A percentile compares a stretch with the other conserved stretches of the same genome.
Evolutionary conservation across 148 eudicot species (phyloP).

Genomic region (Simmondsia chinensis): DNA sequence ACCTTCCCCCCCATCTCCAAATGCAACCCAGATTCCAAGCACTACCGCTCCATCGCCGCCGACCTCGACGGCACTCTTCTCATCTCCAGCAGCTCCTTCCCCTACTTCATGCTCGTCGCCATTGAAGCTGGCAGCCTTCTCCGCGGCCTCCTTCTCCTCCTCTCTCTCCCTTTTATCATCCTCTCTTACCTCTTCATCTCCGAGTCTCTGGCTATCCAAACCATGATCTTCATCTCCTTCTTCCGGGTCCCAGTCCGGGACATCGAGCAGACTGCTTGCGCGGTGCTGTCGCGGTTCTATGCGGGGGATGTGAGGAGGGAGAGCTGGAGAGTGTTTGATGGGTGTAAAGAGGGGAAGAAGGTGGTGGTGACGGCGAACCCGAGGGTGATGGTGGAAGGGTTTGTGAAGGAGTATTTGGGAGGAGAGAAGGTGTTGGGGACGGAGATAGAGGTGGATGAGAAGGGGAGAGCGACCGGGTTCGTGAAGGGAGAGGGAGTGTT

Average conservation of each 20-base stretch:
- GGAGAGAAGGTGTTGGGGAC: slow-evolving; percentile 91
- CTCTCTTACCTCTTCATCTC: slow-evolving; percentile 75
- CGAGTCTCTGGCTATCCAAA: slow-evolving; percentile 69
- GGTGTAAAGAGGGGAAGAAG: slow-evolving; percentile 42
- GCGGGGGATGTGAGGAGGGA: slow-evolving; percentile 76
- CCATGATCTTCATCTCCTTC: slow-evolving; percentile 71
- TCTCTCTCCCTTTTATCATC: slow-evolving; percentile 61
- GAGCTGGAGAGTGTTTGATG: slow-evolving; percentile 66
- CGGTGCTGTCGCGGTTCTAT: slow-evolving; percentile 79
- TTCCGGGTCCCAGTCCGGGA: slow-evolving; percentile 56
- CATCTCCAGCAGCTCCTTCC: slow-evolving; percentile 58
- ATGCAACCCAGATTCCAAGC: slow-evolving; percentile 29
- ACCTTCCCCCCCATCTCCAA: slow-evolving; percentile 42
- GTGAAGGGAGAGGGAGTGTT: slow-evolving; percentile 68
- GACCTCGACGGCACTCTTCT: slow-evolving; percentile 95
- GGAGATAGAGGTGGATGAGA: slow-evolving; percentile 80
- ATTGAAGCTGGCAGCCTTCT: slow-evolving; percentile 85
- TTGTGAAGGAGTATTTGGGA: slow-evolving; percentile 74
- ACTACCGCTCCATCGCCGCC: slow-evolving; percentile 64
- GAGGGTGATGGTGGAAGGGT: slow-evolving; percentile 78
- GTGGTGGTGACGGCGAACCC: slow-evolving; percentile 95
- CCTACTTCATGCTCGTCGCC: slow-evolving; percentile 87
- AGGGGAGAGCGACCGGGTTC: slow-evolving; percentile 66
- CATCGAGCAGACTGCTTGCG: slow-evolving; percentile 79
- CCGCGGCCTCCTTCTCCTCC: slow-evolving; percentile 63